These are phyloP conservation scores for Hypericum androsaemum DNA, from an alignment of 345 rosid species.

Conservation along the genomic window DNA sequence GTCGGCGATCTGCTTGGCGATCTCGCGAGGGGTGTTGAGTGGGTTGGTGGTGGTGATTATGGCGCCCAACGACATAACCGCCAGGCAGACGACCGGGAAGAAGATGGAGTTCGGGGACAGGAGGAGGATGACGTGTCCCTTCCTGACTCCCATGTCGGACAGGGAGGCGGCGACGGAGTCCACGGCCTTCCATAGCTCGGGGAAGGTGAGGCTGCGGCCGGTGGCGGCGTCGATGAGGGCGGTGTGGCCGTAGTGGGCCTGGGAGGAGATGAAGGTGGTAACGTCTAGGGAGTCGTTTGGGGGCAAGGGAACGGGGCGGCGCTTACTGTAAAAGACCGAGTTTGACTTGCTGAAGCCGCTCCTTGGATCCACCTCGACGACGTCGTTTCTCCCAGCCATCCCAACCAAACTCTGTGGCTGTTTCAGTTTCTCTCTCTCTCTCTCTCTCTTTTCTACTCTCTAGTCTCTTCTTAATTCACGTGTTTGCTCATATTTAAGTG, in stretches of 20 bases:
- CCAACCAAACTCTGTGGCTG: neutral
- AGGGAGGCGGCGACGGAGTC: slow-evolving; percentile 56
- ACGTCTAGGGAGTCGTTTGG: slow-evolving; percentile 46
- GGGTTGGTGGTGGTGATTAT: slow-evolving; percentile 77
- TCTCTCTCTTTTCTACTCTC: neutral
- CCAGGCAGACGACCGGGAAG: slow-evolving; percentile 86
- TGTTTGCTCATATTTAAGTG: too few species aligned
- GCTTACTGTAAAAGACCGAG: slow-evolving; percentile 61
- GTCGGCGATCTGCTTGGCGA: slow-evolving; percentile 52
- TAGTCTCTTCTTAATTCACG: too few species aligned
- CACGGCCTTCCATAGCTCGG: slow-evolving; percentile 63
- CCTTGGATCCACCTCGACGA: slow-evolving; percentile 22
- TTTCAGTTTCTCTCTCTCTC: neutral
- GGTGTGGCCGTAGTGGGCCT: slow-evolving; percentile 53
- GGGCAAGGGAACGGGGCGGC: slow-evolving; percentile 50
- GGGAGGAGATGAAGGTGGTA: slow-evolving; percentile 74
- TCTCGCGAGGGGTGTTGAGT: slow-evolving; percentile 67
- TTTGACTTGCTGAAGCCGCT: slow-evolving; percentile 60
- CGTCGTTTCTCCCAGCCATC: neutral
- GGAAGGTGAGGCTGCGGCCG: slow-evolving; percentile 50
- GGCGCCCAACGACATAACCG: slow-evolving; percentile 92
- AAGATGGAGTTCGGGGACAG: slow-evolving; percentile 81
- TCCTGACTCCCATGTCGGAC: slow-evolving; percentile 60
- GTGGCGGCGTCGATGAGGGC: slow-evolving; percentile 87
- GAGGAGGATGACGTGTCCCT: slow-evolving; percentile 71